Evolutionary conservation across 2,329 filamentous ascomycete species (phyloP), one percentile per base, ranked within the genome.

Genomic region (Stachybotrys chlorohalonatus): DNA sequence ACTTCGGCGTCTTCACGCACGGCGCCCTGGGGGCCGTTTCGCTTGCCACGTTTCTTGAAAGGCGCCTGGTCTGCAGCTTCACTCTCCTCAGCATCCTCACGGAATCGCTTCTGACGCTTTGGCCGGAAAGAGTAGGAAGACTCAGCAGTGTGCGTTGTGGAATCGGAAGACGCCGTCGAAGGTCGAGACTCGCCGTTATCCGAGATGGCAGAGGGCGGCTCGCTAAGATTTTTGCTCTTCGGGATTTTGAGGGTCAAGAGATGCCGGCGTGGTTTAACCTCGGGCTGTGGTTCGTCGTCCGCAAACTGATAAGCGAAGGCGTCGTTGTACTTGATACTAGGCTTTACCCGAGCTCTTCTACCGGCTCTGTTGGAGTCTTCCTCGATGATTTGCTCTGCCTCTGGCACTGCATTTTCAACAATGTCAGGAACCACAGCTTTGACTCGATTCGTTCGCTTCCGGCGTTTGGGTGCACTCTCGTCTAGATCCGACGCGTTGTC

Each of bases 91-190:
- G 75, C 72, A 48, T 79, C 73, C 5, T 79, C 73, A 1, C 74
- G 72, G 69, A 79, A 81, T 52, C 77, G 76, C 60, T 79, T 79
- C 60, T 78, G 77, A 8, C 78, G 73, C 64, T 81, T 82, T 31
- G 79, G 77, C 5, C 80, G 73, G 57, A 82, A 75, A 1, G 79
- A 79, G 60, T 79, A 79, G 6, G 70, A 74, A 0, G 79, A 81
- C 52, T 77, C 76, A 5, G 68, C 70, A 1, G 78, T 80, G 42
- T 75, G 75, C 3, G 69, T 69, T 7, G 75, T 77, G 9, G 73
- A 75, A 7, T 77, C 80, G 1, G 80, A 83, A 0, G 77, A 78
- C 2, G 81, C 74, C 0, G 79, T 79, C 0, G 73, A 75, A 1
- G 79, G 80, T 2, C 80, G 74, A 7, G 75, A 75, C 30, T 79